Conservation (phyloP, 495 filamentous ascomycete species). For the Neurospora sublineolata region DNA sequence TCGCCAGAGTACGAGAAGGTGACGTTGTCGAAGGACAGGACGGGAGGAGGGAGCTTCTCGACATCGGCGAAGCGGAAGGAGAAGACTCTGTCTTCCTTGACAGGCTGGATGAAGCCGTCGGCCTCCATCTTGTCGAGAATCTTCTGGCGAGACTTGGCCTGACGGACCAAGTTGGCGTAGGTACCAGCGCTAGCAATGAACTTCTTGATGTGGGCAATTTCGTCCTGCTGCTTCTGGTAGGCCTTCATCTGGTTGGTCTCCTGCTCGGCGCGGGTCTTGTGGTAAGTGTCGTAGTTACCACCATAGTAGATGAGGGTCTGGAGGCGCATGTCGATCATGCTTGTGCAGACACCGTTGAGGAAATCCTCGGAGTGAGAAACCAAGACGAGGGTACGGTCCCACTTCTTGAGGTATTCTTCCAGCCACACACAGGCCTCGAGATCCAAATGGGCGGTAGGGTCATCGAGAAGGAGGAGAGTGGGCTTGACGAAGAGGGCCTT, state of each 20-base stretch:
- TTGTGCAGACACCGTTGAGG: conserved; percentile 97
- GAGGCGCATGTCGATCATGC: conserved; percentile 95
- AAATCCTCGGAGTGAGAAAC: conserved; percentile 98
- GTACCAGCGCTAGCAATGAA: conserved; percentile 99
- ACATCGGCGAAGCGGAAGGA: conserved; percentile 98
- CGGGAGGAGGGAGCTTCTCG: conserved; percentile 93
- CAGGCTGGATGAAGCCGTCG: conserved; percentile 92
- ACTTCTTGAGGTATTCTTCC: conserved; percentile 99
- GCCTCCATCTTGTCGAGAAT: conserved; percentile 99
- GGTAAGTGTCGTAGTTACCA: conserved; percentile 98
- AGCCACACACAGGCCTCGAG: conserved; percentile 99
- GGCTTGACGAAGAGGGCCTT: conserved; percentile 99
- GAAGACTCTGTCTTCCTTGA: conserved; percentile 78
- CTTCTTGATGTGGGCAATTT: conserved; percentile 99
- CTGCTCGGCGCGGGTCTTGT: conserved; percentile 88
- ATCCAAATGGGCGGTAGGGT: conserved; percentile 98
- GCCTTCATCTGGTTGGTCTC: conserved; percentile 98
- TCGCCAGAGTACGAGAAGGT: conserved; percentile 96
- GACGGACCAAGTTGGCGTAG: conserved; percentile 96
- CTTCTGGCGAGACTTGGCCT: conserved; percentile 99
- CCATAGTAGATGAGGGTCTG: conserved; percentile 93
- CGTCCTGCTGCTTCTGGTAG: conserved; percentile 97
- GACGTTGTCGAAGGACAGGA: conserved; percentile 91
- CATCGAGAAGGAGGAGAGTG: conserved; percentile 87
- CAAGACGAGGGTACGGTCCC: conserved; percentile 93